phyloP scores from a whole-genome alignment of 192 early-diverging fungal genomes.

The Pilaira anomala region DNA sequence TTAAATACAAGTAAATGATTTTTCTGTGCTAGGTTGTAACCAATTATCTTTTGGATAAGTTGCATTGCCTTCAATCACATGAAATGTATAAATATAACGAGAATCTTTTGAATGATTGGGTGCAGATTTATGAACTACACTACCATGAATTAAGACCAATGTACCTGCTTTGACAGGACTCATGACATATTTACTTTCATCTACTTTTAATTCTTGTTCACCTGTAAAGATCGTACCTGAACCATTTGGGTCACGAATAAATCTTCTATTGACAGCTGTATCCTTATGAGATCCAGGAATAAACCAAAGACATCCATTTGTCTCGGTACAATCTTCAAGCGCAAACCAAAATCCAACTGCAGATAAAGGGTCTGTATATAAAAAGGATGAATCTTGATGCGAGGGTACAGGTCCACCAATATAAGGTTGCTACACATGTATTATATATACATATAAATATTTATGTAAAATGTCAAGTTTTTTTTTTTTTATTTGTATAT shows the following conservation, averaged over 20 bases:
- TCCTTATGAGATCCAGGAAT: slow-evolving; percentile 80
- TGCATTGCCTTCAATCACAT: slow-evolving; percentile 77
- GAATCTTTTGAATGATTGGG: slow-evolving; percentile 74
- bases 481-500: slow-evolving; percentile 9
- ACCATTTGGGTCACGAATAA: slow-evolving; percentile 55
- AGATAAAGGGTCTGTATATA: slow-evolving; percentile 83
- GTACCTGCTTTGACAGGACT: slow-evolving; percentile 65
- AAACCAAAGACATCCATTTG: slow-evolving; percentile 87
- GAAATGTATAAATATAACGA: slow-evolving; percentile 95
- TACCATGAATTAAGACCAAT: slow-evolving; percentile 88
- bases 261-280: slow-evolving; percentile 57
- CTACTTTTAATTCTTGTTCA: slow-evolving; percentile 37
- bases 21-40: slow-evolving; percentile 33
- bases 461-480: too few species aligned
- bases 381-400: slow-evolving; percentile 90
- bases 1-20: slow-evolving; percentile 13
- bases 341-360: slow-evolving; percentile 91
- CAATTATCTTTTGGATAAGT: slow-evolving; percentile 80
- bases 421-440: slow-evolving; percentile 39
- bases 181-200: slow-evolving; percentile 51
- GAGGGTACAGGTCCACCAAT: slow-evolving; percentile 70
- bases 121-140: slow-evolving; percentile 78
- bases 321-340: slow-evolving; percentile 82
- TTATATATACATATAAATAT: too few species aligned
- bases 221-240: slow-evolving; percentile 60